These are phyloP conservation scores for Kernera saxatilis DNA, from an alignment of 345 rosid species.

Conservation along the genomic window DNA sequence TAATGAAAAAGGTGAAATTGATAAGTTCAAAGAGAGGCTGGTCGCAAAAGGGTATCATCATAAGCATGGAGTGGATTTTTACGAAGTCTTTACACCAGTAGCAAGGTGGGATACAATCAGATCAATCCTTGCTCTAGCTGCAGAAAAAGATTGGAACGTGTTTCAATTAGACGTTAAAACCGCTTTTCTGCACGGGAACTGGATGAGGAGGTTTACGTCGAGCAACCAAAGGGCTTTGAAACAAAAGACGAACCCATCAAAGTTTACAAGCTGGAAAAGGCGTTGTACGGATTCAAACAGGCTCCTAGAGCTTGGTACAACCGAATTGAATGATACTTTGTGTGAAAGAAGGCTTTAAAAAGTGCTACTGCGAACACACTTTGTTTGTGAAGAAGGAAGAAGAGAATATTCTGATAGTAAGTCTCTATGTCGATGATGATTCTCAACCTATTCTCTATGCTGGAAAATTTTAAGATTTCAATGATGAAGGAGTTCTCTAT, in stretches of 20 bases:
- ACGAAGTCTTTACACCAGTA: neutral
- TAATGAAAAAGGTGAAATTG: neutral
- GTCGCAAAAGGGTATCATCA: neutral
- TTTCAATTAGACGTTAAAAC: neutral
- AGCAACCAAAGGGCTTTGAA: neutral
- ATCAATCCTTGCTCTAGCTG: neutral
- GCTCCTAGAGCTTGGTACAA: neutral
- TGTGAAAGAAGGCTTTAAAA: neutral
- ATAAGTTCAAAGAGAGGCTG: neutral
- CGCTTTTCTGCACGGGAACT: neutral
- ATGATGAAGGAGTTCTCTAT: no score
- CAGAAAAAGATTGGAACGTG: neutral
- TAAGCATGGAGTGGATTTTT: neutral
- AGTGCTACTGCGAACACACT: neutral
- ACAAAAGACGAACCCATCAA: neutral
- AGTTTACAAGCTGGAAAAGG: neutral
- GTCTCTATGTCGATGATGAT: neutral
- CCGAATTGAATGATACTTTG: neutral
- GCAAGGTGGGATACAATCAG: neutral
- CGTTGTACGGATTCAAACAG: neutral
- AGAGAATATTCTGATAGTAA: neutral
- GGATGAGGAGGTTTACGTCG: neutral
- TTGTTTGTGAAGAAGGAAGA: neutral
- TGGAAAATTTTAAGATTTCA: no score
- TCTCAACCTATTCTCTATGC: no score